phyloP scores from a whole-genome alignment of 2,329 filamentous ascomycete species.

The Arthrinium puccinioides region DNA sequence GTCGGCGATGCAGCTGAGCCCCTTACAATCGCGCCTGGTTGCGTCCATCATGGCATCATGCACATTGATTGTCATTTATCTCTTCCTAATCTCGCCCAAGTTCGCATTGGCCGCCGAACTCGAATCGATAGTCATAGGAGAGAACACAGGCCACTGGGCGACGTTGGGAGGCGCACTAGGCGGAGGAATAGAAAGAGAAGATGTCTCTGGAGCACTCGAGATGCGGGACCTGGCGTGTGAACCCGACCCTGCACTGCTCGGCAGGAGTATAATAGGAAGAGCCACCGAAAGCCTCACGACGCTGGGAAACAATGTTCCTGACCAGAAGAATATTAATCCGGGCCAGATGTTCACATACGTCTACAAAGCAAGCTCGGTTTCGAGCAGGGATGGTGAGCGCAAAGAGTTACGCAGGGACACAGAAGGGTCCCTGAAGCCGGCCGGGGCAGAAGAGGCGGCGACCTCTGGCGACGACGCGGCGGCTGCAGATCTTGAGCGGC shows the following conservation, averaged over 20 bases:
- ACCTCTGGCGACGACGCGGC: conserved; percentile 8
- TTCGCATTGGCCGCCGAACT: conserved; percentile 57
- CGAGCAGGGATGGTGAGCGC: conserved; percentile 25
- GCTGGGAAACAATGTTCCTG: conserved; percentile 59
- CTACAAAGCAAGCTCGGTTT: conserved; percentile 50
- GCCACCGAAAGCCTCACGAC: conserved; percentile 42
- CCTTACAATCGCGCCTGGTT: conserved; percentile 64
- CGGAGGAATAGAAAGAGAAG: background rate
- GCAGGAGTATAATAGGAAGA: conserved; percentile 56
- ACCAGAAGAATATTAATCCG: conserved; percentile 50
- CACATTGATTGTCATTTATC: conserved; percentile 52
- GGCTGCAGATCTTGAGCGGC: conserved; percentile 12
- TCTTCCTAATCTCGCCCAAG: conserved; percentile 49
- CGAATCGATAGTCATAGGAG: conserved; percentile 12
- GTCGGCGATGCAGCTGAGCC: conserved; percentile 57
- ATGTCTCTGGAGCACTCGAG: background rate
- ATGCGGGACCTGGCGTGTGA: conserved; percentile 38
- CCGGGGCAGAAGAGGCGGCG: conserved; percentile 4
- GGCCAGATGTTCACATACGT: conserved; percentile 59
- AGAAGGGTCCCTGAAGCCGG: background rate
- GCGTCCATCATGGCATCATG: conserved; percentile 57
- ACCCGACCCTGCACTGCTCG: conserved; percentile 54
- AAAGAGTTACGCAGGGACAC: conserved; percentile 6
- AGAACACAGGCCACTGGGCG: too few relatives aligned
- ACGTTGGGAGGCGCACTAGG: too few relatives aligned